Percentiles rank a stretch among this genome's conserved stretches.
phyloP scores from a whole-genome alignment of 1,284 basidiomycete species.

The Mycosarcoma maydis region DNA sequence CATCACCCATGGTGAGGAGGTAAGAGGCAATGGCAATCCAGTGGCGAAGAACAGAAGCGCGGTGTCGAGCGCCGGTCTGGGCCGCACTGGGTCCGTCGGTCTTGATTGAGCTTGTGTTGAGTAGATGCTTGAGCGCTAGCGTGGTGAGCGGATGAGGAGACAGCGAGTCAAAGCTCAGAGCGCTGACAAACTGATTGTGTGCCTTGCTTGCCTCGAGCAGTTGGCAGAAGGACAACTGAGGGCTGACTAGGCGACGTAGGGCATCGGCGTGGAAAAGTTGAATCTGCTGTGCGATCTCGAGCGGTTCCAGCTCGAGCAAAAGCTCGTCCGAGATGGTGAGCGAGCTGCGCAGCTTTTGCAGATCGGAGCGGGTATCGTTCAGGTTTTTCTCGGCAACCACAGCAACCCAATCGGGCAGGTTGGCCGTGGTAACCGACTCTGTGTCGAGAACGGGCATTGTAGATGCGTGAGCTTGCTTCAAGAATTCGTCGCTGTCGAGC shows the following conservation, averaged over 20 bases:
- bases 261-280: slow-evolving; percentile 58
- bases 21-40: slow-evolving; percentile 63
- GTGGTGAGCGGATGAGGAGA: slow-evolving; percentile 59
- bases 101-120: slow-evolving; percentile 17
- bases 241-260: slow-evolving; percentile 21
- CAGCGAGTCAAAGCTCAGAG: slow-evolving; percentile 59
- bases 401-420: slow-evolving; percentile 30
- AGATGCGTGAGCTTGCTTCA: slow-evolving; percentile 1
- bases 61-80: slow-evolving; percentile 41
- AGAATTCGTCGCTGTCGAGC: slow-evolving; percentile 8
- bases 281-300: slow-evolving; percentile 64
- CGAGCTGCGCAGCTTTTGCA: slow-evolving; percentile 27
- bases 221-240: slow-evolving; percentile 30
- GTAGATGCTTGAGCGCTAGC: slow-evolving; percentile 56
- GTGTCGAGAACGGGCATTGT: slow-evolving; percentile 5
- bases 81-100: slow-evolving; percentile 24
- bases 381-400: slow-evolving; percentile 18
- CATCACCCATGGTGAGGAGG: slow-evolving; percentile 49
- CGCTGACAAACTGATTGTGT: slow-evolving; percentile 9
- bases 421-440: background rate
- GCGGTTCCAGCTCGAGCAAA: slow-evolving; percentile 53
- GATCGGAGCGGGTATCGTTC: slow-evolving; percentile 17
- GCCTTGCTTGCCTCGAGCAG: slow-evolving; percentile 13
- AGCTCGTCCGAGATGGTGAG: slow-evolving; percentile 35
- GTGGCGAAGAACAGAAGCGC: slow-evolving; percentile 60